These are phyloP conservation scores for Funneliformis caledonium DNA, from an alignment of 371 early-diverging fungal species.

Conservation along the genomic window DNA sequence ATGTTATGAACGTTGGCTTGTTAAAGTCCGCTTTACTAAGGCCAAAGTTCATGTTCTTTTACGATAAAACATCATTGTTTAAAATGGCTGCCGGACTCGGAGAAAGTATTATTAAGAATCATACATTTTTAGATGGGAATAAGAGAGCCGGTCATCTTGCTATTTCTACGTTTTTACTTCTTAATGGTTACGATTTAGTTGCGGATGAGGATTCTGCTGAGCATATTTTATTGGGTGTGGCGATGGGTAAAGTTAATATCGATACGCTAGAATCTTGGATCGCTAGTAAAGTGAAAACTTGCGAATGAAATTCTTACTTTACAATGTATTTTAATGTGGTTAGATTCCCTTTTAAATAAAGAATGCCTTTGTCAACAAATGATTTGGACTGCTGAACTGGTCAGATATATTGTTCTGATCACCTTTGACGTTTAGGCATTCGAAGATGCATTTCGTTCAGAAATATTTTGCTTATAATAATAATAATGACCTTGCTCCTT, in stretches of 20 bases:
- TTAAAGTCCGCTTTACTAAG: slow-evolving; percentile 20
- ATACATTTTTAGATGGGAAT: slow-evolving; percentile 36
- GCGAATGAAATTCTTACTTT: too few species aligned
- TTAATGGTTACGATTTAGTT: slow-evolving; percentile 35
- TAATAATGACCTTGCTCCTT: too few species aligned
- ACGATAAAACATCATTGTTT: slow-evolving; percentile 16
- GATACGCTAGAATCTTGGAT: slow-evolving; percentile 29
- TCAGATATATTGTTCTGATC: too few species aligned
- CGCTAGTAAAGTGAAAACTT: slow-evolving; percentile 29
- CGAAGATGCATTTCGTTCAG: too few species aligned
- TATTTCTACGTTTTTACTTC: slow-evolving; percentile 35
- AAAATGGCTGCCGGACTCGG: slow-evolving; percentile 37
- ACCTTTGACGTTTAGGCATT: too few species aligned
- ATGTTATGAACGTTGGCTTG: slow-evolving; percentile 6
- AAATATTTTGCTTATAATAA: too few species aligned
- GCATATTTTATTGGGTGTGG: slow-evolving; percentile 17
- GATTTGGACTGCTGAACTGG: too few species aligned
- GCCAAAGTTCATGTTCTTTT: slow-evolving; percentile 24
- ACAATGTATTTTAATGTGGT: too few species aligned
- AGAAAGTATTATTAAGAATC: slow-evolving; percentile 26
- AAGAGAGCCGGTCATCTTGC: slow-evolving; percentile 32
- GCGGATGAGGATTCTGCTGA: slow-evolving; percentile 26
- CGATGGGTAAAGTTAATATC: slow-evolving; percentile 15
- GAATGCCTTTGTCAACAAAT: too few species aligned
- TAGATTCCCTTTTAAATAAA: too few species aligned